Base-by-base conservation (phyloP, 1,284 basidiomycete genomes). In the Ustilago curta region DNA sequence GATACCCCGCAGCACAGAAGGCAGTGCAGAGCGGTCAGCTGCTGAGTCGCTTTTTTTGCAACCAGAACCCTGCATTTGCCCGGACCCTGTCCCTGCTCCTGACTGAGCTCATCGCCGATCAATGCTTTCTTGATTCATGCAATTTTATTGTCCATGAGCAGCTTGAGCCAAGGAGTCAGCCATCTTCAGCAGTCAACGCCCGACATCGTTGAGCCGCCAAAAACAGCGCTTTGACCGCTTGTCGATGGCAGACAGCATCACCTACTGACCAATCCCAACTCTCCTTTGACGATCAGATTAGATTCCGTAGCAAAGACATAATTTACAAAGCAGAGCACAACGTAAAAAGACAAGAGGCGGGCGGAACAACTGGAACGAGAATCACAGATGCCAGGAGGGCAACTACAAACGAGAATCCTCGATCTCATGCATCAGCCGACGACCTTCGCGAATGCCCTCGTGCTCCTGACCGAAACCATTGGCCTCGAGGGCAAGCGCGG, bases 361-460 rank as follows among this genome's bases (percentile, higher is more conserved):
- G 12, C 5, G 35, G 8, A 42, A 39, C 32, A 54, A 23, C 35
- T 29, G 25, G 25, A 40, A 8, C 16, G 31, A 55, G 16, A 40
- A 27, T 11, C 11, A n/a, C 4, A 52, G 11, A 8, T 32, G 8
- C 9, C 1, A 37, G 6, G 35, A 37, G 35, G 35, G 12, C 4
- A 37, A 37, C 43, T 48, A 76, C 57, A 76, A 27, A 3, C 74
- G 58, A 19, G 69, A 72, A 42, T 71, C 71, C 23, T 67, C 71
- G 11, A 70, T 63, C 55, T 77, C 75, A 59, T 66, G 64, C 78
- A 80, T 80, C 43, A 78, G 53, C 2, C 73, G 49, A 9, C 74
- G 59, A 19, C 78, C 78, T 55, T 80, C 78, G 16, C 68, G 65
- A 19, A 80, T 72, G 29, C 78, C 78, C 61, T 80, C 78, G 53